phyloP scores from a whole-genome alignment of 1,139 yeast genomes.

The Pneumocystis canis region DNA sequence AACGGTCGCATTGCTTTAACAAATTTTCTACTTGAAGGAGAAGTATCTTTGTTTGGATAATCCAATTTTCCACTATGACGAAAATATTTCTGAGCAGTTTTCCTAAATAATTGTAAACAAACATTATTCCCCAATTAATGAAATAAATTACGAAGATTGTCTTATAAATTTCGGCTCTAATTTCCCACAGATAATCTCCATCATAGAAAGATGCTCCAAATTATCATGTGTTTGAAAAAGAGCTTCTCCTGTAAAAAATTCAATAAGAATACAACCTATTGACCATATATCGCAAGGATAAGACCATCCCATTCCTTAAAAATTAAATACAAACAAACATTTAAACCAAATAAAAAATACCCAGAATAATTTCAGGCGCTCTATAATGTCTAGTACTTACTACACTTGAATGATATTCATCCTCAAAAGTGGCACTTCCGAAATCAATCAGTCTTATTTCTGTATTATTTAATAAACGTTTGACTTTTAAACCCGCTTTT shows the following conservation, averaged over 20 bases:
- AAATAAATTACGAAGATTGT: constrained; percentile 16
- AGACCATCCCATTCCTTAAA: constrained; percentile 70
- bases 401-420: constrained; percentile 83
- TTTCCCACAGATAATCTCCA: constrained; percentile 53
- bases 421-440: constrained; percentile 86
- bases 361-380: constrained; percentile 85
- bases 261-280: constrained; percentile 83
- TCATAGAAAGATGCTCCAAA: constrained; percentile 85
- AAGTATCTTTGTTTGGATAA: constrained; percentile 28
- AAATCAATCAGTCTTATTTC: constrained; percentile 83
- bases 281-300: constrained; percentile 97
- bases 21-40: constrained; percentile 31
- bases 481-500: constrained; percentile 4
- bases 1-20: constrained; percentile 41
- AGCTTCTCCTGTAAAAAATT: constrained; percentile 89
- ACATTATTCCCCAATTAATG: background rate
- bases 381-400: constrained; percentile 89
- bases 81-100: constrained; percentile 15
- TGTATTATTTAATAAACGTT: constrained; percentile 56
- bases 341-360: background rate
- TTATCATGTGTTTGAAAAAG: constrained; percentile 90
- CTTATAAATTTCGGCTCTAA: constrained; percentile 22
- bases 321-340: background rate
- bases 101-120: constrained; percentile 1
- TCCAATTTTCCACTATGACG: constrained; percentile 16